Evolutionary conservation across 2,329 filamentous ascomycete genomes (phyloP), one percentile per base, ranked within the genome.

Genomic region (Dactylonectria macrodidyma): DNA sequence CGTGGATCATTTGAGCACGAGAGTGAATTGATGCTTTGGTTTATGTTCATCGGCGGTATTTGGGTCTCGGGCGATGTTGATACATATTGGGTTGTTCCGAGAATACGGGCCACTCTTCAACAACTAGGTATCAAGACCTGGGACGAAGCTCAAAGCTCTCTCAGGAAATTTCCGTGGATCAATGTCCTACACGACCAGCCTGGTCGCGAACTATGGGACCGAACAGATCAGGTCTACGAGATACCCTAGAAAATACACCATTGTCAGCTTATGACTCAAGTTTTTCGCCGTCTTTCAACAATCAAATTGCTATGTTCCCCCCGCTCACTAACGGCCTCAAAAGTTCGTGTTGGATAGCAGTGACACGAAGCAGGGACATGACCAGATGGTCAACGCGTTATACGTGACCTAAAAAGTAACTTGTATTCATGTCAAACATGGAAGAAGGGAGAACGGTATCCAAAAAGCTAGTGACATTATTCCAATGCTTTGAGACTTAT

Each of bases 151-250:
- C 47, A 8, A 5, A 12, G 5, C 5, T 57, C 11, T 11, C 12
- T 70, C 10, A 22, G 34, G 10, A 50, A 34, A 10, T 72, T 72
- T 52, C 65, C 70, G 1, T 71, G 68, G 70, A 36, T 72, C 14
- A 44, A 58, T 34, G 22, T 54, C 36, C 24, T 71, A 30, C 61
- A 67, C 26, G 61, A 67, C 55, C 50, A 54, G n/a, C 63, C 59
- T 12, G 68, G 68, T 8, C 50, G 22, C 3, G 59, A 48, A 24
- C 24, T 69, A 16, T 69, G 67, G 67, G 56, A 72, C 66, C 77
- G 79, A 2, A 38, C 54, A 65, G 80, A 81, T 36, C 34, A 36
- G 11, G 5, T 75, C 67, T 67, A 4, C 44, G 6, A 48, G 34
- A 36, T 36, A 11, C 11, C 34, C 34, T 36, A 36, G 34, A 19